Evolutionary conservation across 805 yeast genomes (phyloP).

Genomic region (Isabelozyma pseudorhagii): DNA sequence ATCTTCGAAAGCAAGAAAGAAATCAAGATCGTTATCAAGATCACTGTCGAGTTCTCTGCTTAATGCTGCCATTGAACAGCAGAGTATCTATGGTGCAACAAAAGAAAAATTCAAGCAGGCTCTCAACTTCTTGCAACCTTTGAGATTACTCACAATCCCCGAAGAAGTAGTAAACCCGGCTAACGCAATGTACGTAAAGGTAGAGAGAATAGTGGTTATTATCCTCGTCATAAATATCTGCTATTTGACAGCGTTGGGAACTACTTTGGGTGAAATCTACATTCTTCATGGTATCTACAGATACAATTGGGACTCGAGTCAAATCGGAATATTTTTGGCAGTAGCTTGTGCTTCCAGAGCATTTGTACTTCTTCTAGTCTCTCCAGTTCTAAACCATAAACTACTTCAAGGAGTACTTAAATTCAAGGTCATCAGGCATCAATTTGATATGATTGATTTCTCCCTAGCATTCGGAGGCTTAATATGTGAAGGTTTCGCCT

Average conservation of each 20-base stretch:
- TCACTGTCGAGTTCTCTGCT: constrained; percentile 12
- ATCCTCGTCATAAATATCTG: constrained; percentile 48
- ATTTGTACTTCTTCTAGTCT: constrained; percentile 42
- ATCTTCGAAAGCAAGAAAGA: constrained; percentile 48
- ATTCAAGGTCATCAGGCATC: constrained; percentile 30
- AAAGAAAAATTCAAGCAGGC: constrained; percentile 1
- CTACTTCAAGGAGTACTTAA: constrained; percentile 26
- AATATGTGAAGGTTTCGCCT: constrained; percentile 37
- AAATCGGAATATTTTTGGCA: constrained; percentile 56
- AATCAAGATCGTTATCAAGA: constrained; percentile 43
- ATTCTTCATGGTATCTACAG: constrained; percentile 52
- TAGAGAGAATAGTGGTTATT: constrained; percentile 39
- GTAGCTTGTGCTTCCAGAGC: constrained; percentile 50
- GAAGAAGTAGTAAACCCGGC: constrained; percentile 23
- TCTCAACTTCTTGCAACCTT: constrained; percentile 39
- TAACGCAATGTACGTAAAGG: constrained; percentile 12
- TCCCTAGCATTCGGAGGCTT: constrained; percentile 33
- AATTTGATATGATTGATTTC: constrained; percentile 55
- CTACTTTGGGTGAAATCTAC: constrained; percentile 38
- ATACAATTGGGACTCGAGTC: constrained; percentile 53
- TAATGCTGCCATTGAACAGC: background rate
- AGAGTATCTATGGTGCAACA: background rate
- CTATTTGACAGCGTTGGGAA: constrained; percentile 26
- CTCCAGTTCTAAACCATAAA: constrained; percentile 47
- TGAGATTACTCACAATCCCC: constrained; percentile 55